These are phyloP conservation scores for Spergularia bocconei DNA, from an alignment of 148 eudicot genomes.

Conservation along the genomic window DNA sequence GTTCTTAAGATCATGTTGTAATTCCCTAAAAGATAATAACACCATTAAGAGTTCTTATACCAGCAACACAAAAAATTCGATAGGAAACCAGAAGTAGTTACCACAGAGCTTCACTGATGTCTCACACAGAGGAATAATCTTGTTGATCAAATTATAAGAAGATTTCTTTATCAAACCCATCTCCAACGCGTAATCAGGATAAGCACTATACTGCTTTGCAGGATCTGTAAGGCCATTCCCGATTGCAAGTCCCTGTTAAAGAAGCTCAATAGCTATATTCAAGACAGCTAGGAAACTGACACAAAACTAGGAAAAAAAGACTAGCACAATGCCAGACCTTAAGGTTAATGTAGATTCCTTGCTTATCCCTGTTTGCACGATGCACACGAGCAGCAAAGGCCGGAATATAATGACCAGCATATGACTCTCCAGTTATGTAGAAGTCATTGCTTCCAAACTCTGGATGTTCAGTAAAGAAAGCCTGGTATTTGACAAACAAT, in stretches of 20 bases:
- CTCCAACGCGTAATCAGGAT: conserved; percentile 84
- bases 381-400: conserved; percentile 90
- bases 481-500: conserved; percentile 36
- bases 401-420: conserved; percentile 95
- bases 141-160: conserved; percentile 56
- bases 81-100: conserved; percentile 24
- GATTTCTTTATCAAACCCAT: conserved; percentile 72
- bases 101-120: conserved; percentile 75
- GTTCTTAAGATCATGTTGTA: neutral
- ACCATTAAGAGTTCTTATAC: neutral
- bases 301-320: neutral
- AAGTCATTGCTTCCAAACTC: conserved; percentile 66
- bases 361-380: conserved; percentile 65
- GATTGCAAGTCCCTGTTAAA: conserved; percentile 78
- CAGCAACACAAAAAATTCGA: conserved; percentile 10
- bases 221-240: conserved; percentile 91
- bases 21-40: neutral
- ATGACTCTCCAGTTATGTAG: conserved; percentile 91
- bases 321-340: conserved; percentile 47
- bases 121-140: conserved; percentile 76
- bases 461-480: conserved; percentile 82
- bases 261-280: neutral
- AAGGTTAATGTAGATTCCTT: conserved; percentile 75
- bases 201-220: conserved; percentile 76
- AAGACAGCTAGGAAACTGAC: neutral